Evolutionary conservation across 352 stramenopile genomes (phyloP).

Genomic region (Pythium sukuiense): DNA sequence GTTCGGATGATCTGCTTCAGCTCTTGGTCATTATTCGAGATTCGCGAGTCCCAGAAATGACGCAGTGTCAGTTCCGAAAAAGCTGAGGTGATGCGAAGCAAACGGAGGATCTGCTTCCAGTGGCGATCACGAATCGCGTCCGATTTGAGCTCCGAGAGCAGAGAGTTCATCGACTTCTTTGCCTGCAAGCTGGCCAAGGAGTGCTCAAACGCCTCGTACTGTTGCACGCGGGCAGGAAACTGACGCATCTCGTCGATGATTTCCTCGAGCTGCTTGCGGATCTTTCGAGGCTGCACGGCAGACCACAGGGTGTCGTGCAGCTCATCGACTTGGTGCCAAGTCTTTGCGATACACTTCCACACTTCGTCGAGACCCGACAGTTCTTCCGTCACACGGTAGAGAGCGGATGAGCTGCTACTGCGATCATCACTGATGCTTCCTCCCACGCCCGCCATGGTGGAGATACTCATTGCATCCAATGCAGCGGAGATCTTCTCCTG

Average conservation of each 20-base stretch:
- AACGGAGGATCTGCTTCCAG: slow-evolving; percentile 97
- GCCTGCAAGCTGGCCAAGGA: slow-evolving; percentile 92
- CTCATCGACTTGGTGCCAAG: slow-evolving; percentile 86
- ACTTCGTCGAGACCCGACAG: slow-evolving; percentile 97
- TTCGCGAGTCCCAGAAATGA: slow-evolving; percentile 96
- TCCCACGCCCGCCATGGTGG: slow-evolving; percentile 44
- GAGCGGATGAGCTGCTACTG: slow-evolving; percentile 59
- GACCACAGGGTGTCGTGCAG: slow-evolving; percentile 95
- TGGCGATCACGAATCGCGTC: slow-evolving; percentile 98
- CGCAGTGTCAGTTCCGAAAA: slow-evolving; percentile 96
- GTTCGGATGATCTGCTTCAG: slow-evolving; percentile 96
- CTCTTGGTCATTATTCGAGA: slow-evolving; percentile 92
- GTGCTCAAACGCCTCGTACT: slow-evolving; percentile 98
- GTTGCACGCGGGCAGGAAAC: slow-evolving; percentile 95
- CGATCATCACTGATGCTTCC: slow-evolving; percentile 74
- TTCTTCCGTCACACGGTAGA: slow-evolving; percentile 88
- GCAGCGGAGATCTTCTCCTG: slow-evolving; percentile 95
- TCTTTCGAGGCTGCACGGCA: slow-evolving; percentile 92
- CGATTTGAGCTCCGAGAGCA: slow-evolving; percentile 98
- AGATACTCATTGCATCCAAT: slow-evolving; percentile 95
- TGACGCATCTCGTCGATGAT: slow-evolving; percentile 96
- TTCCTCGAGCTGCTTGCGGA: slow-evolving; percentile 96
- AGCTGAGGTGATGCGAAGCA: slow-evolving; percentile 91
- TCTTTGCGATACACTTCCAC: slow-evolving; percentile 94
- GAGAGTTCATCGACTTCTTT: slow-evolving; percentile 92